Base-by-base conservation (phyloP, 768 basidiomycete genomes). In the Tephrocybe sp. region DNA sequence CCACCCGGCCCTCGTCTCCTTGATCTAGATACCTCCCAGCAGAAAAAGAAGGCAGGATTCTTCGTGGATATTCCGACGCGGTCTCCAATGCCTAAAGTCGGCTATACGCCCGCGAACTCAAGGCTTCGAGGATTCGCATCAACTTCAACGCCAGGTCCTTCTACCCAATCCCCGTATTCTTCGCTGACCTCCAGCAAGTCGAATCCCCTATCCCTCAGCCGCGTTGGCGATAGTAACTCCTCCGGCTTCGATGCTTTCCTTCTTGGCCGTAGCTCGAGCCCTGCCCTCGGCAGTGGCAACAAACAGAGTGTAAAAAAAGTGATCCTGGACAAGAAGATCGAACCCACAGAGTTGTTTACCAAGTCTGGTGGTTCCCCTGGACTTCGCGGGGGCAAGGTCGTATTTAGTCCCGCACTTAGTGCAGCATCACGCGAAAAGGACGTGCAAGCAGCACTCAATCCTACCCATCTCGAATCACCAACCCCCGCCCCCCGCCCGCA, bases 281-380 rank as follows among this genome's bases (percentile, higher is more conserved):
- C 85, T 1, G 73, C 82, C 3, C 65, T 90, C 42, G 88, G 88
- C 5, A 86, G 79, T 58, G 88, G 81, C 36, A 74, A 69, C 50
- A 75, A 85, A 47, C 82, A 86, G 50, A 95, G 91, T 62, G 91
- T 95, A 50, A 97, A 97, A 74, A 95, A 95, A 63, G 77, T 97
- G 50, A 84, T 93, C 30, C 64, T 97, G 53, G 88, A 93, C 61
- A 93, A 89, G 68, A 91, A 86, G 62, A 73, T 90, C 13, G 86
- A 89, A 44, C 77, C 88, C 22, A 69, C 79, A 21, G 86, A 91
- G 53, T 59, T 91, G 44, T 86, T 91, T 59, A 64, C 63, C 34
- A 78, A 77, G 59, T 71, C 74, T 1, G 75, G 74, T 24, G 69
- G 72, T 13, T 67, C 68, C 25, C 76, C 79, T 31, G 71, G 74